Base-by-base conservation (phyloP, 768 basidiomycete species). In the Fomitopsis pulvina region DNA sequence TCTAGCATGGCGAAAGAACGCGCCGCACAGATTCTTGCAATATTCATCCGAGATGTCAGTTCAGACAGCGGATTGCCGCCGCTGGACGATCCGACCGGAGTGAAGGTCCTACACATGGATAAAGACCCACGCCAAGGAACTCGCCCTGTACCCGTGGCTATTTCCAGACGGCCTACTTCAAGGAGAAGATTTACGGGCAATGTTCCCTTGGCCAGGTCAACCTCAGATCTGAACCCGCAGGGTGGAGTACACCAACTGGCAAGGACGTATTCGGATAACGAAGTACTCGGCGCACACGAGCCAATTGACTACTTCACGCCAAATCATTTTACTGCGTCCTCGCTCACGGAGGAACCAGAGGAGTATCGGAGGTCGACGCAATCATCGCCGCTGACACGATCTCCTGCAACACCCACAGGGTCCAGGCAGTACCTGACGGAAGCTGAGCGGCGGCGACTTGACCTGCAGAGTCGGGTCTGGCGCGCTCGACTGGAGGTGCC, bases 41-140 rank as follows among this genome's bases (percentile, higher is more conserved):
- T 97, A 29, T 90, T 91, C 67, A 81, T 98, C 38, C 78, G 95
- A 20, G 88, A 95, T 58, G 87, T 84, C 12, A 70, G 69, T 24
- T 73, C 39, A 55, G 64, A 57, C 24, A 51, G 50, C 11, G 68
- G 59, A 14, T 65, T 70, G n/a, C 42, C 41, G 2, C 66, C 73
- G 0, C 65, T 87, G 5, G 74, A 76, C 2, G 85, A 89, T 55
- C 85, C 87, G 0, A 87, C 79, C 0, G 87, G 85, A 20, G 48
- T 34, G 11, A 41, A 49, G 28, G 56, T 53, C 25, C 52, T 54
- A 34, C 27, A 47, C 11, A 16, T 44, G n/a, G 47, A 45, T 12
- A 47, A 43, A 14, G 1, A 18, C 3, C 44, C 52, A 24, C 20
- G 12, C n/a, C 40, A 29, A 46, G 51, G 24, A 28, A 48, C 14